Evolutionary conservation across 192 early-diverging fungal species (phyloP).

Genomic region (Coemansia nantahalensis): DNA sequence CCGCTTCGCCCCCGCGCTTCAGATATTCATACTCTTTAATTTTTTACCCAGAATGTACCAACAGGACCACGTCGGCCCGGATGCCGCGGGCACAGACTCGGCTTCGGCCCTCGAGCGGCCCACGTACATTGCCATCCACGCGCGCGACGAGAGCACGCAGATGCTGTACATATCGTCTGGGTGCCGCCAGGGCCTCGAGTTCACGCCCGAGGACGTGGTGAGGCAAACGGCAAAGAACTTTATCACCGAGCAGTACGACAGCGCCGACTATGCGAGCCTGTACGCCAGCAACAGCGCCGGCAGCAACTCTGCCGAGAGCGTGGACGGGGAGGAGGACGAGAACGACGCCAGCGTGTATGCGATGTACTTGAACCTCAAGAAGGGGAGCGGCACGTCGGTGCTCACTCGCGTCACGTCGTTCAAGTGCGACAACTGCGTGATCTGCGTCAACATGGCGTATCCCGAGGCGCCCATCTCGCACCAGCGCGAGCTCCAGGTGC

Average conservation of each 20-base stretch:
- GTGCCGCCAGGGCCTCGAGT: slow-evolving; percentile 31
- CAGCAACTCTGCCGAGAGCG: no score
- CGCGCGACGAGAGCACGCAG: no score
- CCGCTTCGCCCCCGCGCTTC: no score
- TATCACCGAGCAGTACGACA: slow-evolving; percentile 33
- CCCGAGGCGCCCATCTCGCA: slow-evolving; percentile 34
- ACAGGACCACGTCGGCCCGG: no score
- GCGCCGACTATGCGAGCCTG: slow-evolving; percentile 17
- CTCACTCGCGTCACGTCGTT: slow-evolving; percentile 32
- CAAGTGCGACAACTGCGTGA: no score
- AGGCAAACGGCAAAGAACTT: slow-evolving; percentile 24
- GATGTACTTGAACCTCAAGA: slow-evolving; percentile 45
- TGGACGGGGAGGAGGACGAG: slow-evolving; percentile 27
- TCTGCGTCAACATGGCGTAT: slow-evolving; percentile 28
- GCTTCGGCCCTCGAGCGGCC: no score
- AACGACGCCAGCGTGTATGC: slow-evolving; percentile 43
- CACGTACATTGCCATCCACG: no score
- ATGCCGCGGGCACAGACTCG: no score
- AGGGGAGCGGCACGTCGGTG: slow-evolving; percentile 10
- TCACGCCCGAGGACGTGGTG: slow-evolving; percentile 31
- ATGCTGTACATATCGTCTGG: slow-evolving; percentile 21
- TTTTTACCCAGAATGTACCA: no score
- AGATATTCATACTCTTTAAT: no score
- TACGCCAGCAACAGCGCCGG: slow-evolving; percentile 17
- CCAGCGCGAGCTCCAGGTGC: slow-evolving; percentile 36